Base-by-base conservation (phyloP, 495 filamentous ascomycete species). In the Podospora comata region DNA sequence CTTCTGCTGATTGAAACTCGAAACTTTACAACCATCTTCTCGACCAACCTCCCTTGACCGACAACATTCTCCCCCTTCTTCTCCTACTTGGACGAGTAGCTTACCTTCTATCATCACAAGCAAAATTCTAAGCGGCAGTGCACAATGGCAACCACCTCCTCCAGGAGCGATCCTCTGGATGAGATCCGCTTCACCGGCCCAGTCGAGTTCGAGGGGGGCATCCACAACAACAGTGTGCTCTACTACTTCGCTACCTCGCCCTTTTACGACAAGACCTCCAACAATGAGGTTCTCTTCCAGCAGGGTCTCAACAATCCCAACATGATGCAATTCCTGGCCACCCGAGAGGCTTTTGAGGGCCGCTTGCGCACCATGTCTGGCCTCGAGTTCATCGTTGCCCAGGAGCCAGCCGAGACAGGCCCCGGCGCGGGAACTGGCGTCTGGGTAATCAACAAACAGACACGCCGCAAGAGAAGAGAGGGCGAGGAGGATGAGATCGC, bases 381-480 rank as follows among this genome's bases (percentile, higher is more conserved):
- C 1, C 77, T 93, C 64, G 92, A 94, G 74, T 96, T 91, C 75
- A 82, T 93, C 62, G 90, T 94, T 55, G 85, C 87, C n/a, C 88
- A 92, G 67, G 89, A 91, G 69, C 90, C 90, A 4, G 88, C 88
- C 54, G 88, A 90, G 48, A 88, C 85, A 39, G 84, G 85, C 1
- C 85, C 88, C 0, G 81, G 83, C 16, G 86, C 85, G 48, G 89
- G 86, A 4, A 87, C 84, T 3, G 92, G 92, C 23, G 85, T 97
- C 23, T 99, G 92, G 92, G 91, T 96, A 2, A 92, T 99, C 66
- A 89, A 92, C 72, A 96, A 96, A 82, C 95, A 98, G 78, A 87
- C 85, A 23, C 84, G 93, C 60, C 84, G 86, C 60, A 85, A 86
- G 87, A 86, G 82, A 67, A 86, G 82, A 67, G 82, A 75, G 69